A percentile compares a stretch with the other conserved stretches of the same genome.
Conservation (phyloP, 768 basidiomycete species). For the Leccinum rimulosum region DNA sequence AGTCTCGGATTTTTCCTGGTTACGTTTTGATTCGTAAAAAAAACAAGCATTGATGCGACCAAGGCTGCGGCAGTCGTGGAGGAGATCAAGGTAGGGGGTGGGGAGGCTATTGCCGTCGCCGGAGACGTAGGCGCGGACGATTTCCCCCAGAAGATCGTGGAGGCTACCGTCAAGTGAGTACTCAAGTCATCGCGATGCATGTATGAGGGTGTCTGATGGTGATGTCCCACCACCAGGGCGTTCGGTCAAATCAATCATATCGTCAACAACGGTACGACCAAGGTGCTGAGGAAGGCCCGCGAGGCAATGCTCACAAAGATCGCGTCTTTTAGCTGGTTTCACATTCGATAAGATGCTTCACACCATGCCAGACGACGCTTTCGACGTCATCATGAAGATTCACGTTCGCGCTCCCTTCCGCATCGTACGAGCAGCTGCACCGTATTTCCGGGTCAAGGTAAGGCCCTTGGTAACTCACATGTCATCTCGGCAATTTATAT, state of each 20-base stretch:
- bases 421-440: slow-evolving; percentile 79
- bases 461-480: neutral
- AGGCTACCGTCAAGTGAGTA: slow-evolving; percentile 73
- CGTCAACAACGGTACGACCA: slow-evolving; percentile 67
- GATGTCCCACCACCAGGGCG: slow-evolving; percentile 41
- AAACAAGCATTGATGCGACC: slow-evolving; percentile 63
- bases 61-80: slow-evolving; percentile 63
- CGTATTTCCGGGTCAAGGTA: slow-evolving; percentile 78
- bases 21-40: slow-evolving; percentile 4
- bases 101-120: slow-evolving; percentile 68
- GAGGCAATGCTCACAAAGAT: neutral
- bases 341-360: slow-evolving; percentile 88
- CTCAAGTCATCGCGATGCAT: slow-evolving; percentile 2
- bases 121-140: slow-evolving; percentile 84
- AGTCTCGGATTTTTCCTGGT: neutral
- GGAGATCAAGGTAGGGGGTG: slow-evolving; percentile 72
- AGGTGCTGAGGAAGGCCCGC: neutral
- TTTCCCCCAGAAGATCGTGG: slow-evolving; percentile 75
- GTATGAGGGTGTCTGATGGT: neutral
- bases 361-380: slow-evolving; percentile 80
- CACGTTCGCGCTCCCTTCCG: slow-evolving; percentile 87
- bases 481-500: neutral
- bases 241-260: slow-evolving; percentile 88
- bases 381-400: slow-evolving; percentile 78
- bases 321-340: slow-evolving; percentile 52